Conservation (phyloP, 257 asterid species). For the Solanum lignicaule region DNA sequence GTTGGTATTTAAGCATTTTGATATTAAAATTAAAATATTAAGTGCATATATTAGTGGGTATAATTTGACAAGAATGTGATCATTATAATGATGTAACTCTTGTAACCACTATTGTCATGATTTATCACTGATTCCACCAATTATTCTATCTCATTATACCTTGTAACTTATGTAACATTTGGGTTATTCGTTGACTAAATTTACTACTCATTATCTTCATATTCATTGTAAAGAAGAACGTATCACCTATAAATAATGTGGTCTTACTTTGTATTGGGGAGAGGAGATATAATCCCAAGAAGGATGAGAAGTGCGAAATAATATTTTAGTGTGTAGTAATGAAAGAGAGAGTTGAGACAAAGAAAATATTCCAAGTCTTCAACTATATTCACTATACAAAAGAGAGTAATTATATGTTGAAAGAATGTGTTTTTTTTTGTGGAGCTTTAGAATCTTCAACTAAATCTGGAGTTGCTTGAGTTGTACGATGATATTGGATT, state of each 20-base stretch:
- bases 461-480: too few species aligned
- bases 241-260: not conserved
- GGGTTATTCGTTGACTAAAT: fast-evolving
- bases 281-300: not conserved
- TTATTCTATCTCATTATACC: not conserved
- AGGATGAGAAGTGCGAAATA: not conserved
- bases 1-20: too few species aligned
- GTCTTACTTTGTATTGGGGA: not conserved
- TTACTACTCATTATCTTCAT: too few species aligned
- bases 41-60: not conserved
- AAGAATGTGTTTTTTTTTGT: too few species aligned
- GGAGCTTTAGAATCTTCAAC: not conserved
- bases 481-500: not conserved
- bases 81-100: not conserved
- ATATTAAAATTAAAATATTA: too few species aligned
- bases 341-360: not conserved
- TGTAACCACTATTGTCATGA: not conserved
- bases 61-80: not conserved
- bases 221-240: too few species aligned
- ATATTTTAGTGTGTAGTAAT: not conserved
- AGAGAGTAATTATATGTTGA: too few species aligned
- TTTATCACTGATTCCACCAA: fast-evolving
- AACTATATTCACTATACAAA: too few species aligned
- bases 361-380: not conserved
- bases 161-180: too few species aligned